Conservation (phyloP, 2,329 filamentous ascomycete genomes). For the Trichoderma hamatum region DNA sequence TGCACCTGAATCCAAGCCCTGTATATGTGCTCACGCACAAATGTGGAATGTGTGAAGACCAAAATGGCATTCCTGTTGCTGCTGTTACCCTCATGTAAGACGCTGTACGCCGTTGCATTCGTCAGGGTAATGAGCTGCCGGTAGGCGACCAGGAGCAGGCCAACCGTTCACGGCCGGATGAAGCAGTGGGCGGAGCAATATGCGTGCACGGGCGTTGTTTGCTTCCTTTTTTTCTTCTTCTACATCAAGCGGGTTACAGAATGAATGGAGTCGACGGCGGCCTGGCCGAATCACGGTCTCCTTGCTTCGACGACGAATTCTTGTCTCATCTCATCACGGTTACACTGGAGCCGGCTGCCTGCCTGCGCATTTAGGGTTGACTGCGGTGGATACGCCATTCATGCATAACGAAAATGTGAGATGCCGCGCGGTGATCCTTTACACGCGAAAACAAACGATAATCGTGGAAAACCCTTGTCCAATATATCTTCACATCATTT, state of each 20-base stretch:
- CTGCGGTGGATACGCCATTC: slow-evolving; percentile 5
- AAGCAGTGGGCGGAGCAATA: slow-evolving; percentile 11
- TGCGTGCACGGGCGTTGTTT: slow-evolving; percentile 22
- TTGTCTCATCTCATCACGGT: slow-evolving; percentile 18
- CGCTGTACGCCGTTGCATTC: slow-evolving; percentile 22
- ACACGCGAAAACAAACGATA: slow-evolving; percentile 3
- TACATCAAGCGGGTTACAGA: slow-evolving; percentile 12
- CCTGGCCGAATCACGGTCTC: slow-evolving; percentile 17
- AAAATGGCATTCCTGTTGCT: slow-evolving; percentile 23
- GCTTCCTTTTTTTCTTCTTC: slow-evolving; percentile 16
- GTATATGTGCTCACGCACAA: slow-evolving; percentile 14
- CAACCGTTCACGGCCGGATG: slow-evolving; percentile 3
- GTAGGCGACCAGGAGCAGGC: slow-evolving; percentile 8
- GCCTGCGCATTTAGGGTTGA: slow-evolving; percentile 6
- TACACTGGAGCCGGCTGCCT: slow-evolving; percentile 5
- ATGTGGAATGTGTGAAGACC: slow-evolving; percentile 23
- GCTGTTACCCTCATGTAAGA: slow-evolving; percentile 10
- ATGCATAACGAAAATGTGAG: slow-evolving; percentile 18
- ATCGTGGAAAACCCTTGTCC: slow-evolving; percentile 12
- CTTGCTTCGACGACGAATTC: slow-evolving; percentile 20
- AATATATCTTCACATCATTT: slow-evolving; percentile 20
- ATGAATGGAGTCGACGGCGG: slow-evolving; percentile 19
- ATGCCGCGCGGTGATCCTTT: slow-evolving; percentile 7
- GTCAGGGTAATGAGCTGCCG: slow-evolving; percentile 12
- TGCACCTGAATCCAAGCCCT: not conserved